Evolutionary conservation across 257 asterid genomes (phyloP).

Genomic region (Solanum lycopersicoides): DNA sequence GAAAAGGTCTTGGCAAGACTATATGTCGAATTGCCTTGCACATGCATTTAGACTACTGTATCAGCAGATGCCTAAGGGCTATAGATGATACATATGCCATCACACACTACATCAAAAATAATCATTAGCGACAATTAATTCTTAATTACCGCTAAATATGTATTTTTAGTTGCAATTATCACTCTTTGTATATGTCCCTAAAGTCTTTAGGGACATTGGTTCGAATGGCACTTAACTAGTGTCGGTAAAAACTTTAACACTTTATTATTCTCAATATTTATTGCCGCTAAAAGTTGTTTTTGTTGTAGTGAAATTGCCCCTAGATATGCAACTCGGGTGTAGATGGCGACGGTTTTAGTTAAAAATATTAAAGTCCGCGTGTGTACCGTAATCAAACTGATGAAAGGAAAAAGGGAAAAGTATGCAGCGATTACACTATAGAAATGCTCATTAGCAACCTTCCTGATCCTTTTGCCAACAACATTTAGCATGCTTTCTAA

Average conservation of each 20-base stretch:
- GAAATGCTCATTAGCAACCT: not conserved
- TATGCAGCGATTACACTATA: not conserved
- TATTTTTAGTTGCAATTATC: no score
- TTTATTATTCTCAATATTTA: no score
- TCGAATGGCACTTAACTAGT: no score
- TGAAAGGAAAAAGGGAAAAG: not conserved
- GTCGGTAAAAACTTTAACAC: no score
- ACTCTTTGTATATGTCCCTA: no score
- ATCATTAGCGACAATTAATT: no score
- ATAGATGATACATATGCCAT: not conserved
- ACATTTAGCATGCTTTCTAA: not conserved
- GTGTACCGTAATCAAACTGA: not conserved
- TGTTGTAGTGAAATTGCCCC: not conserved
- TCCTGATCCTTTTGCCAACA: not conserved
- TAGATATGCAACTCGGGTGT: not conserved
- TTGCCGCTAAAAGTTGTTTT: no score
- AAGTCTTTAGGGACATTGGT: no score
- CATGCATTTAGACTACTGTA: not conserved
- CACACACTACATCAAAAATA: not conserved
- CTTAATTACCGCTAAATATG: no score
- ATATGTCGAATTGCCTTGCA: not conserved
- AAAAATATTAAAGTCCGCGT: not conserved
- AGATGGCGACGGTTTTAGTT: not conserved
- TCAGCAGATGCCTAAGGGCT: not conserved
- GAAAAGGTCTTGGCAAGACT: not conserved